Evolutionary conservation across 176 grass and related monocot genomes (phyloP).

Genomic region (Alloteropsis semialata): DNA sequence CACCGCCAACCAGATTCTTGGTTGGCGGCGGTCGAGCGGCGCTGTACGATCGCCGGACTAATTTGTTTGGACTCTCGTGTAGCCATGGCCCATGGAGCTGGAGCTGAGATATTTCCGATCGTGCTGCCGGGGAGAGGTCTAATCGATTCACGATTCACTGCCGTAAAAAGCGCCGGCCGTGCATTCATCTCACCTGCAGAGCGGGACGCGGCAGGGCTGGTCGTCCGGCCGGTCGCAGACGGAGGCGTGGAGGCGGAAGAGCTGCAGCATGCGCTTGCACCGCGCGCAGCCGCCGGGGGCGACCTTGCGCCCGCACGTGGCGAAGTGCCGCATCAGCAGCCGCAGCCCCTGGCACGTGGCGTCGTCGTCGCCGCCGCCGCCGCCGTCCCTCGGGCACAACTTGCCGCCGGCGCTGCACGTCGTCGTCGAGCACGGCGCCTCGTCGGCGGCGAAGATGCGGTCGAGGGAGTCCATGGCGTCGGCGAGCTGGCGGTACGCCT

Average conservation of each 20-base stretch:
- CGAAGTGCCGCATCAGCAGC: slow-evolving; percentile 61
- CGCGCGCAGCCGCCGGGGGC: slow-evolving; percentile 50
- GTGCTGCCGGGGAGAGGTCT: background rate
- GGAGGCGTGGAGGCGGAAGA: slow-evolving; percentile 72
- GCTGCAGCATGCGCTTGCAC: slow-evolving; percentile 78
- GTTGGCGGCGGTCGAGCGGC: background rate
- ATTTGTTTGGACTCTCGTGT: background rate
- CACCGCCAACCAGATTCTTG: slow-evolving; percentile 33
- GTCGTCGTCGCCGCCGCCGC: background rate
- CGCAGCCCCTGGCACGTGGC: slow-evolving; percentile 55
- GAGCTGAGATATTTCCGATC: background rate
- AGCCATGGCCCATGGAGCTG: background rate
- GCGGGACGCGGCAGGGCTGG: slow-evolving; percentile 56
- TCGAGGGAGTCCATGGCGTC: slow-evolving; percentile 72
- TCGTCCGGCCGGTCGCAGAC: slow-evolving; percentile 45
- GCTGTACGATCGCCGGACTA: background rate
- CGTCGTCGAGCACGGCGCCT: background rate
- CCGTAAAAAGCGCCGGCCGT: background rate
- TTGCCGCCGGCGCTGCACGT: background rate
- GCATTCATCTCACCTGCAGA: slow-evolving; percentile 61
- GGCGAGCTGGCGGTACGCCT: slow-evolving; percentile 50
- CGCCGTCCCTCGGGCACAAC: background rate
- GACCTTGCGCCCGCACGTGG: slow-evolving; percentile 45
- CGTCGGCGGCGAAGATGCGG: slow-evolving; percentile 34
- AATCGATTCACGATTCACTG: background rate